Evolutionary conservation across 73 alveolate species (phyloP), one percentile per base, ranked within the genome.

Genomic region (Diophrys appendiculata): DNA sequence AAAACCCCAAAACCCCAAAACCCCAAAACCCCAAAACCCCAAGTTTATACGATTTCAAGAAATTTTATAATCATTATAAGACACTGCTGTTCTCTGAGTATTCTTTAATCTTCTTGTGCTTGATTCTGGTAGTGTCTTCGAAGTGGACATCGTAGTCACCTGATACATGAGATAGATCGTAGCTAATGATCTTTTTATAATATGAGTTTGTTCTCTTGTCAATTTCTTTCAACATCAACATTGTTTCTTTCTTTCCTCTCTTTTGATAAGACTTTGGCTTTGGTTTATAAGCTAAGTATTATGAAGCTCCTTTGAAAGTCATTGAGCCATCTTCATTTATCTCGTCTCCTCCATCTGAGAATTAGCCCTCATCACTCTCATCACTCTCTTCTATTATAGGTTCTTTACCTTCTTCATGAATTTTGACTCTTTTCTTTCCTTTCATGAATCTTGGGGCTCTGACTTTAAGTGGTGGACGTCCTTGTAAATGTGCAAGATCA

Each of bases 271-370:
- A 52, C 65, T 13, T 22, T 52, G 65, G 65, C 24, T 11, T 22
- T 30, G 83, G 83, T 32, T 80, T 29, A 60, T 81, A 73, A 25
- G 72, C 31, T 52, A 81, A 26, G 52, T 81, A 81, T 60, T 81
- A 69, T 11, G 90, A 68, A 25, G 90, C 90, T 8, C 84, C 84
- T 56, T 73, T 81, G 32, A 81, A 31, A 27, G 83, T 81, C 52
- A 73, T n/a, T n/a, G n/a, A 64, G 14, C 90, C 90, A 0, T 68
- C 76, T 5, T 68, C 76, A 24, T 32, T 67, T 3, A 33, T 67
- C 22, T 70, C 78, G 18, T 70, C 78, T 70, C 68, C 11, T 1
- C 33, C 23, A 13, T 13, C 68, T 8, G 68, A 33, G 30, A 69
- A 73, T 25, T 67, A 70, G 53, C 69, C 81, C 27, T 67, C 35